Evolutionary conservation across 257 asterid species (phyloP), one percentile per base, ranked within the genome.

Genomic region (Nicotiana obtusifolia): DNA sequence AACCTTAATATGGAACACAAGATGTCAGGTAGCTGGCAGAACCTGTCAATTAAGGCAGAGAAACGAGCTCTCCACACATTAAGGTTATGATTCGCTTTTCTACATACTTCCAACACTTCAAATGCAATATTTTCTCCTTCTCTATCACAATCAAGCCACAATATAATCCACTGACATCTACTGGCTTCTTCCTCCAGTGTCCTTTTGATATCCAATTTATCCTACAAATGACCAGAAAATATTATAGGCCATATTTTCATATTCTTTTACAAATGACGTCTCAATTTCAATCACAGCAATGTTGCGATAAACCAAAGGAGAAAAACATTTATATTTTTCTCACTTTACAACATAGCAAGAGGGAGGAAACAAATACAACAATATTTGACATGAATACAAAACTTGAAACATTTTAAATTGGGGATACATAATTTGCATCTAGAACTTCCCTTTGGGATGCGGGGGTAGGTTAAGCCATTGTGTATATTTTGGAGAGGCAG

Each of bases 101-200:
- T 89, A 87, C 99, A 96, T 85, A 91, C 94, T 78, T 96, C 97
- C 68, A 93, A 86, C 82, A 96, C 99, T 87, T 96, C 99, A 86
- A 88, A 94, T 67, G 99, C 98, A 82, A 96, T 96, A 86, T 96
- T 96, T 88, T 96, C 99, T 82, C 98, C 99, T 91, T 96, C 99
- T 83, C 97, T 88, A 68, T 96, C 99, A 77, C 98, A 96, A 86
- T 96, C 99, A 52, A 96, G 98, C 99, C 99, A 96, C 85, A 96
- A 84, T 83, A 96, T 85, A 84, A 94, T 98, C 98, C 99, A 94
- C 86, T 94, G 97, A 81, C 94, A 93, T 87, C 85, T 92, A 80
- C 94, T 88, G 64, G 99, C 98, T 87, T 96, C 98, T 86, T 91
- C 96, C 85, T 90, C 99, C 86, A 96, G 87, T 67, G 99, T 94